These are phyloP conservation scores for Fraxinus floribunda DNA, from an alignment of 305 asterid genomes.

Conservation along the genomic window DNA sequence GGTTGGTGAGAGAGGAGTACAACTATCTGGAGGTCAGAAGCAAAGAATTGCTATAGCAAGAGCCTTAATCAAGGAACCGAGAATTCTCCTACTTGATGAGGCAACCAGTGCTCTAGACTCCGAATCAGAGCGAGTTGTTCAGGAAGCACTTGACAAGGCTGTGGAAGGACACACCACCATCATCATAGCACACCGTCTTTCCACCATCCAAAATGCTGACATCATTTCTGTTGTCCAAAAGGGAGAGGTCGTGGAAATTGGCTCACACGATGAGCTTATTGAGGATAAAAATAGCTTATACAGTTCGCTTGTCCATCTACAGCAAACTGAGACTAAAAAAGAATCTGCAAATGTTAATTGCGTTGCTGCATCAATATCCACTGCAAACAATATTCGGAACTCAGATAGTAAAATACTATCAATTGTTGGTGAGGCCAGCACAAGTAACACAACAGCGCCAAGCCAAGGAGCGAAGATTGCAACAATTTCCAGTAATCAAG, in stretches of 20 bases:
- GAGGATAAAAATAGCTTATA: too few relatives aligned
- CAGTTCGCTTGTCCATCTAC: conserved; percentile 65
- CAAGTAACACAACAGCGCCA: conserved; percentile 54
- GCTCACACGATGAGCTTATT: too few relatives aligned
- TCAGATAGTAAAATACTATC: conserved; percentile 56
- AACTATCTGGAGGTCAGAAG: conserved; percentile 95
- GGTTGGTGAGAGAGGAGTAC: conserved; percentile 99
- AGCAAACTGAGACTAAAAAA: conserved; percentile 41
- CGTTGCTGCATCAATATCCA: conserved; percentile 22
- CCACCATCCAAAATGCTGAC: too few relatives aligned
- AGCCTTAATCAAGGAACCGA: conserved; percentile 78
- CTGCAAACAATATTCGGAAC: conserved; percentile 33
- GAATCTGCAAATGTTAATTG: conserved; percentile 14
- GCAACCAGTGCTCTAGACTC: conserved; percentile 96
- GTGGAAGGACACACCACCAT: conserved; percentile 12
- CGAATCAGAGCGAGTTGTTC: conserved; percentile 78
- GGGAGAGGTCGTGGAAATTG: too few relatives aligned
- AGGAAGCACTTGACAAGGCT: conserved; percentile 87
- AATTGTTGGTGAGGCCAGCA: conserved; percentile 57
- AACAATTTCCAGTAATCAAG: conserved; percentile 39
- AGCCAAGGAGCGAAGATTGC: conserved; percentile 29
- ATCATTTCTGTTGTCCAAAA: too few relatives aligned
- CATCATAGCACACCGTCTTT: too few relatives aligned
- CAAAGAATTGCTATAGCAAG: conserved; percentile 96
- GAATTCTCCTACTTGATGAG: conserved; percentile 86